Evolutionary conservation across 441 rosid species (phyloP), one percentile per base, ranked within the genome.

Genomic region (Monsonia emarginata): DNA sequence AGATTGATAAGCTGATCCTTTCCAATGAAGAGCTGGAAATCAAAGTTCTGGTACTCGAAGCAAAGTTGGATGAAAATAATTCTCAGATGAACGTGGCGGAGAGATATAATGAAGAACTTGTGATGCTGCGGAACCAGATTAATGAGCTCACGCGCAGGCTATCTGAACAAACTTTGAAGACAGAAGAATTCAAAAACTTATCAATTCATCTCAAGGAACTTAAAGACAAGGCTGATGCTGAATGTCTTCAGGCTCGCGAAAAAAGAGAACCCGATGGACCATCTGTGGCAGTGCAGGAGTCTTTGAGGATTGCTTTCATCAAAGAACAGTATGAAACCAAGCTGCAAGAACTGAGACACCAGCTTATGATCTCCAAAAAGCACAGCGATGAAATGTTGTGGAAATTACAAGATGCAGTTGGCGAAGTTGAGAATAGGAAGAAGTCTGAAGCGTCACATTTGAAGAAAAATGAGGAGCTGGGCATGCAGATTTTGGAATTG

Each of bases 271-370:
- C 76, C 70, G 86, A 80, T 72, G 82, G 78, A 34, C 82, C 87
- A 34, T 70, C 90, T 25, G 81, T 68, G 58, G 85, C 86, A 66
- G 77, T 87, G 81, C 97, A 91, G 63, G 99, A 91, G 71, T 91
- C 97, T 21, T 78, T 95, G 84, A 88, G 99, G 78, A 88, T 95
- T 81, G 96, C 86, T 61, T 95, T 95, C 77, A 89, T 95, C 78
- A 95, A 91, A 84, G 99, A 88, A 74, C 97, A 95, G 81, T 84
- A 84, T 61, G 99, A 95, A 79, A 79, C 88, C 59, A 83, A 78
- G 81, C 69, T 91, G 75, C 95, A 88, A 66, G 97, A 95, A 77
- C 81, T 88, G 74, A 93, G 86, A 59, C 89, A 85, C 34, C 99
- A 91, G 76, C 79, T 89, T 66, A 81, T 86, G 34, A 76, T 91